Conservation (phyloP, 2,329 filamentous ascomycete species). For the Cercospora zeina region DNA sequence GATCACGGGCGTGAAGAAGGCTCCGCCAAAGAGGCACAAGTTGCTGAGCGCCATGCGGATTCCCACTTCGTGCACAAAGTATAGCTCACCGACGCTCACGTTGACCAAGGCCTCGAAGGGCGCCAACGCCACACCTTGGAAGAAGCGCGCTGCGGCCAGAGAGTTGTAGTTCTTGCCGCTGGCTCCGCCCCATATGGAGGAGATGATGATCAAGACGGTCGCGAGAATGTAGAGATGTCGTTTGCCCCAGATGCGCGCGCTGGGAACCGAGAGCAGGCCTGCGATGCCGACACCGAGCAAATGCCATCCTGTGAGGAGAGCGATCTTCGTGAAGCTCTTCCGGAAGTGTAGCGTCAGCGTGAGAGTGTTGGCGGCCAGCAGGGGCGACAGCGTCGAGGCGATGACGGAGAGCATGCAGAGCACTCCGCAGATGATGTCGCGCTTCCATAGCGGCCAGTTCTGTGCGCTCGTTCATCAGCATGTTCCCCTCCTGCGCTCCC, state of each 20-base stretch:
- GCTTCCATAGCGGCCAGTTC: constrained; percentile 85
- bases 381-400: constrained; percentile 77
- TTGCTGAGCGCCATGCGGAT: constrained; percentile 82
- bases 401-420: constrained; percentile 81
- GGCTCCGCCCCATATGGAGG: constrained; percentile 75
- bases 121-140: constrained; percentile 83
- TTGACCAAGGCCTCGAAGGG: constrained; percentile 91
- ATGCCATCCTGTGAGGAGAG: constrained; percentile 83
- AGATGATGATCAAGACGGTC: constrained; percentile 69
- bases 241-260: constrained; percentile 88
- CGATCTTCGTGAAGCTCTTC: constrained; percentile 68
- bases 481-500: background rate
- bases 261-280: constrained; percentile 82
- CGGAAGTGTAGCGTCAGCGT: constrained; percentile 69
- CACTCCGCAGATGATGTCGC: constrained; percentile 75
- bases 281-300: constrained; percentile 78
- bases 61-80: constrained; percentile 80
- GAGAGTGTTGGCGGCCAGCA: constrained; percentile 85
- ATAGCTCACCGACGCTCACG: constrained; percentile 83
- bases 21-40: constrained; percentile 68
- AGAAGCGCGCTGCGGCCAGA: constrained; percentile 73
- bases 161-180: constrained; percentile 67
- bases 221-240: constrained; percentile 82
- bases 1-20: constrained; percentile 81
- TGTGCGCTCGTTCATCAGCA: constrained; percentile 37